These are phyloP conservation scores for Clarireedia homoeocarpa DNA, from an alignment of 2,329 filamentous ascomycete species.

Conservation along the genomic window DNA sequence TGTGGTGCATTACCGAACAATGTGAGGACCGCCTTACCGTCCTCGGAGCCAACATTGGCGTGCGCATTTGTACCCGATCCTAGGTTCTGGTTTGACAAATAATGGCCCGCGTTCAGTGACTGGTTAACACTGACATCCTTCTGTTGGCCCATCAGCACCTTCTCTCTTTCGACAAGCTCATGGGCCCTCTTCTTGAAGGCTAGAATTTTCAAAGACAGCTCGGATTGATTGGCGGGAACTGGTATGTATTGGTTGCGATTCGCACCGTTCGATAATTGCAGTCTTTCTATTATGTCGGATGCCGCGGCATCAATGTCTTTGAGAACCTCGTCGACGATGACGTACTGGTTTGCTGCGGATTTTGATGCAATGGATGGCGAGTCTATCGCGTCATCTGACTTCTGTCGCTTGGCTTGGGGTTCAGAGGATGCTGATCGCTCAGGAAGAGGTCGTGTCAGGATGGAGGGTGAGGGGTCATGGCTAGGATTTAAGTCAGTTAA, in stretches of 20 bases:
- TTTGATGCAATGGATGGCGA: conserved; percentile 35
- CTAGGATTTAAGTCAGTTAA: conserved; percentile 33
- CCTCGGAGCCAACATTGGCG: conserved; percentile 33
- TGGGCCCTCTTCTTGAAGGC: conserved; percentile 55
- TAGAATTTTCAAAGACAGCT: conserved; percentile 22
- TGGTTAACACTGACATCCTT: conserved; percentile 26
- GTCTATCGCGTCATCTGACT: conserved; percentile 39
- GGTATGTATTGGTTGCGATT: conserved; percentile 21
- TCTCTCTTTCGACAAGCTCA: conserved; percentile 54
- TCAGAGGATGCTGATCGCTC: conserved; percentile 38
- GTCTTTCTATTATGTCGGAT: conserved; percentile 40
- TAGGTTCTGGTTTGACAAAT: conserved; percentile 14
- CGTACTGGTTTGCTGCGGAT: conserved; percentile 40
- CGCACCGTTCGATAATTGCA: conserved; percentile 33
- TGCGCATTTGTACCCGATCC: conserved; percentile 17
- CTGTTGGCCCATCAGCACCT: conserved; percentile 39
- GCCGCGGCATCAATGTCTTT: conserved; percentile 45
- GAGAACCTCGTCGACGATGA: conserved; percentile 57
- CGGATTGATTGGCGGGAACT: conserved; percentile 15
- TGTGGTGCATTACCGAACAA: conserved; percentile 68
- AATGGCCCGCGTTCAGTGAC: conserved; percentile 6
- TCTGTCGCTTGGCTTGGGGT: conserved; percentile 53
- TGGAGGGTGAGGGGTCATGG: conserved; percentile 44
- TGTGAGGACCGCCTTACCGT: conserved; percentile 59
- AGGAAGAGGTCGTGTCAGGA: conserved; percentile 47